Conservation (phyloP, 495 filamentous ascomycete species). For the Neurospora sp. region DNA sequence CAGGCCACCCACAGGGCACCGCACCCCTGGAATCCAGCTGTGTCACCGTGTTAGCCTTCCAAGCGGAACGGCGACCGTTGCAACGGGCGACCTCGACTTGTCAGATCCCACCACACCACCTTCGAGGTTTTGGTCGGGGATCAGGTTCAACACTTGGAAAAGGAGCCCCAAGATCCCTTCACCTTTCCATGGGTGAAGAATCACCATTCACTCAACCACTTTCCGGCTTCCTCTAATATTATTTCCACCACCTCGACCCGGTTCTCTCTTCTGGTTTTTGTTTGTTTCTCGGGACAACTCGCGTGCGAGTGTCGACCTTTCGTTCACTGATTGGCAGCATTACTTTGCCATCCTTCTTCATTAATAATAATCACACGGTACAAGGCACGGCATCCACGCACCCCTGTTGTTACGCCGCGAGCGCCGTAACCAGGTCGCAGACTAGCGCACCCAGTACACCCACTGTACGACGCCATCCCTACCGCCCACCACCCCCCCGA, state of each 20-base stretch:
- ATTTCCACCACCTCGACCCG: neutral
- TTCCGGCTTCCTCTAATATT: neutral
- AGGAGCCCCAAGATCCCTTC: neutral
- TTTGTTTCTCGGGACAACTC: neutral
- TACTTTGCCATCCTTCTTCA: neutral
- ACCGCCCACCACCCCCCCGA: neutral
- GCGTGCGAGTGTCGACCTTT: neutral
- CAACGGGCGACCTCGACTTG: neutral
- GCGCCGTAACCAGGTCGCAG: neutral
- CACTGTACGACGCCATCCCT: neutral
- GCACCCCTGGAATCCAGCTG: neutral
- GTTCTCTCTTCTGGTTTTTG: neutral
- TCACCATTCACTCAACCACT: neutral
- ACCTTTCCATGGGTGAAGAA: neutral
- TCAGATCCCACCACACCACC: neutral
- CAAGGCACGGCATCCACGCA: neutral
- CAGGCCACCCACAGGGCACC: neutral
- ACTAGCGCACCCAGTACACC: neutral
- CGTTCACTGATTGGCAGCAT: neutral
- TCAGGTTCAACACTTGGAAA: neutral
- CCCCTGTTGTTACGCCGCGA: neutral
- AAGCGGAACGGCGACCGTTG: slow-evolving; percentile 1
- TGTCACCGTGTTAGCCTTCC: slow-evolving; percentile 2
- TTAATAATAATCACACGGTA: neutral
- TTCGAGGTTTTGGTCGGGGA: neutral